phyloP scores from a whole-genome alignment of 2,329 filamentous ascomycete genomes.

The Dothiorella sarmentorum region DNA sequence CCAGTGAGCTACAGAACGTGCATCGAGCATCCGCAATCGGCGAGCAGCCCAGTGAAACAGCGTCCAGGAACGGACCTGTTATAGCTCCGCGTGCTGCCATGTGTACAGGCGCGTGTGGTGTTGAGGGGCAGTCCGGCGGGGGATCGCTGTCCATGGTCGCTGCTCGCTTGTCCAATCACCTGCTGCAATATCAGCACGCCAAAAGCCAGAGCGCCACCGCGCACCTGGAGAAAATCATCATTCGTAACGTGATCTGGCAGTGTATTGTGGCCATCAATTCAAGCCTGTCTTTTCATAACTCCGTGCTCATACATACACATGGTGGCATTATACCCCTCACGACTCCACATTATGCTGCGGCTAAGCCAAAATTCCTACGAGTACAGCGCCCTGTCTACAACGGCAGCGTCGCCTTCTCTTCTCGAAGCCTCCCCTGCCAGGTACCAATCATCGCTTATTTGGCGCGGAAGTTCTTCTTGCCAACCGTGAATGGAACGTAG shows the following conservation, averaged over 20 bases:
- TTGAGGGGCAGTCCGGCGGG: slow-evolving; percentile 27
- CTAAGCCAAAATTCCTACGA: slow-evolving; percentile 2
- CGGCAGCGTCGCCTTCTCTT: not conserved
- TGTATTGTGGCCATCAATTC: not conserved
- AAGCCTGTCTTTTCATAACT: slow-evolving; percentile 5
- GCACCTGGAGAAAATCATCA: not conserved
- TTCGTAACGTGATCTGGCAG: not conserved
- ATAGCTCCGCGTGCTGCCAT: slow-evolving; percentile 27
- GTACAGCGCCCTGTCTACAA: not conserved
- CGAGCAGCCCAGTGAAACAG: slow-evolving; percentile 21
- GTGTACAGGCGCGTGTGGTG: slow-evolving; percentile 39
- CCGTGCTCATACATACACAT: slow-evolving; percentile 7
- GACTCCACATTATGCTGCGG: slow-evolving; percentile 14
- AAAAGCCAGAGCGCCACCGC: no score
- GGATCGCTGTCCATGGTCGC: not conserved
- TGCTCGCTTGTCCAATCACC: slow-evolving; percentile 7
- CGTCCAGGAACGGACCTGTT: slow-evolving; percentile 31
- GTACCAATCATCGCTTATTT: slow-evolving; percentile 1
- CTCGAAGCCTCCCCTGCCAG: not conserved
- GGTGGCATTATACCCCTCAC: not conserved
- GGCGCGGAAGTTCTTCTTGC: slow-evolving; percentile 56
- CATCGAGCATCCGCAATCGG: not conserved
- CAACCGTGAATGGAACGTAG: slow-evolving; percentile 90
- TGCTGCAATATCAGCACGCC: slow-evolving; percentile 3
- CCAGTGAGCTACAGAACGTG: not conserved